These are phyloP conservation scores for Pyrrhoderma noxium DNA, from an alignment of 1,284 basidiomycete species.

Conservation along the genomic window DNA sequence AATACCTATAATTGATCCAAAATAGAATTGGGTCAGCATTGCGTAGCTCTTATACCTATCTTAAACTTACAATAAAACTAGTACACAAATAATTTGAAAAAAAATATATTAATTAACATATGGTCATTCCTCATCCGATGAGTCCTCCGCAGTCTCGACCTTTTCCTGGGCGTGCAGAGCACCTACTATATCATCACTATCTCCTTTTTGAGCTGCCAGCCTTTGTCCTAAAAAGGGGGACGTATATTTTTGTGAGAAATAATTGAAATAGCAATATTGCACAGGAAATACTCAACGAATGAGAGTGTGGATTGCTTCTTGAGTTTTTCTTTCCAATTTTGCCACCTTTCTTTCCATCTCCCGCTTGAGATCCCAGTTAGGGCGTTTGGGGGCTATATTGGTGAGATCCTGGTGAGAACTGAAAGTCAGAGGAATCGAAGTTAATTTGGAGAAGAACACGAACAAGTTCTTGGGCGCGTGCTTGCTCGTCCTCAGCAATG, in stretches of 20 bases:
- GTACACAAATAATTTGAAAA: neutral
- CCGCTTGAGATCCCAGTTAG: slow-evolving; percentile 96
- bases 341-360: slow-evolving; percentile 87
- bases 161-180: slow-evolving; percentile 70
- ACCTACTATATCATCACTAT: slow-evolving; percentile 67
- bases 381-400: slow-evolving; percentile 93
- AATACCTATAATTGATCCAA: neutral
- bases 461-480: slow-evolving; percentile 82
- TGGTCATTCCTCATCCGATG: slow-evolving; percentile 39
- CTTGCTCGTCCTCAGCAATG: slow-evolving; percentile 78
- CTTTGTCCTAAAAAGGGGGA: slow-evolving; percentile 50
- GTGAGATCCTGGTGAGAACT: slow-evolving; percentile 68
- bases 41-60: neutral
- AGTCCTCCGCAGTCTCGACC: slow-evolving; percentile 42
- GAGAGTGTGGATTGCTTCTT: slow-evolving; percentile 86
- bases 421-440: neutral
- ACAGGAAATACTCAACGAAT: slow-evolving; percentile 59
- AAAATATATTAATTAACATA: neutral
- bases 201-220: slow-evolving; percentile 66
- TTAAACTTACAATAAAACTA: neutral
- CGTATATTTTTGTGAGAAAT: slow-evolving; percentile 24
- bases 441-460: slow-evolving; percentile 4
- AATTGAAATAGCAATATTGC: no score
- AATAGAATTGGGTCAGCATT: neutral
- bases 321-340: slow-evolving; percentile 85